Evolutionary conservation across 2,329 filamentous ascomycete species (phyloP).

Genomic region (Claviceps sp.): DNA sequence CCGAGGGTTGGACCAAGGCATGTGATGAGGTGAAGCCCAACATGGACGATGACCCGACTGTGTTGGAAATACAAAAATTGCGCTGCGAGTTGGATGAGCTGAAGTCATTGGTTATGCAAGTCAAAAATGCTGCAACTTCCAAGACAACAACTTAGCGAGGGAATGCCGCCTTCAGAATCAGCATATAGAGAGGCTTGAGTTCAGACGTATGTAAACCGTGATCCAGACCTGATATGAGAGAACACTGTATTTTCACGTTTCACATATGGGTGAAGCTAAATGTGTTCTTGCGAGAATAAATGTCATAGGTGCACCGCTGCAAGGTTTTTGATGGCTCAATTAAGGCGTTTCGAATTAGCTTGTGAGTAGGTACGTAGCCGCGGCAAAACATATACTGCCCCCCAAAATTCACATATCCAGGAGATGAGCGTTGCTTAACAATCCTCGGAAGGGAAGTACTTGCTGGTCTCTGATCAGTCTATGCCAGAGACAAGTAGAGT

Average conservation of each 20-base stretch:
- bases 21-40: slow-evolving; percentile 68
- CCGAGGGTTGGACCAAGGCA: slow-evolving; percentile 72
- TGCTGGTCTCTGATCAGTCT: slow-evolving; percentile 8
- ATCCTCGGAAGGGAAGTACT: slow-evolving; percentile 14
- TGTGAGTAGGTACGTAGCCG: not conserved
- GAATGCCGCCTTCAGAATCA: not conserved
- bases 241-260: not conserved
- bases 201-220: too few species aligned
- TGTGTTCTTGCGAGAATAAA: not conserved
- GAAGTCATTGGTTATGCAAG: slow-evolving; percentile 31
- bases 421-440: not conserved
- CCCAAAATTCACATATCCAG: not conserved
- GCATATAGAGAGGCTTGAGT: not conserved
- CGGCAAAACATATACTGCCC: not conserved
- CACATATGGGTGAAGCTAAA: not conserved
- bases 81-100: slow-evolving; percentile 45
- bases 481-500: not conserved
- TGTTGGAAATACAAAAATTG: slow-evolving; percentile 53
- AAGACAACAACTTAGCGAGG: not conserved
- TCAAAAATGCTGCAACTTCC: slow-evolving; percentile 7
- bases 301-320: not conserved
- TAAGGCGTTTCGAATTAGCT: not conserved
- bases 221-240: too few species aligned
- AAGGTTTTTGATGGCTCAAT: not conserved
- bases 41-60: slow-evolving; percentile 63